Conservation (phyloP, 2,329 filamentous ascomycete species). For the Samsoniella hepiali region DNA sequence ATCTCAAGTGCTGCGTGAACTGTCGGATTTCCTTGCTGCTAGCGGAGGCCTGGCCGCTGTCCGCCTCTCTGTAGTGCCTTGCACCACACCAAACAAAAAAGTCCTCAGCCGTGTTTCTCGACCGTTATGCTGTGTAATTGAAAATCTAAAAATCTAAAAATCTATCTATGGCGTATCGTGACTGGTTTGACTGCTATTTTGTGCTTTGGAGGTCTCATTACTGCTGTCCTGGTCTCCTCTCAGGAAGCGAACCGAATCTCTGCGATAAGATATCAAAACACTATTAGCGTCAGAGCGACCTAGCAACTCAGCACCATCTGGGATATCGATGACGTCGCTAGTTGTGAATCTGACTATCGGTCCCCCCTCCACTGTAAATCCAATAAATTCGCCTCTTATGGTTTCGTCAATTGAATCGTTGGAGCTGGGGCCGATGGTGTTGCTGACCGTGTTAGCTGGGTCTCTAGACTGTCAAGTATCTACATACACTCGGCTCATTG, state of each 20-base stretch:
- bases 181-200: background rate
- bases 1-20: too few species aligned
- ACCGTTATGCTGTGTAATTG: too few species aligned
- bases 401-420: slow-evolving; percentile 35
- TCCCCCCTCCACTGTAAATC: slow-evolving; percentile 44
- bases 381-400: slow-evolving; percentile 38
- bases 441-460: slow-evolving; percentile 26
- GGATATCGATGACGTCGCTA: slow-evolving; percentile 29
- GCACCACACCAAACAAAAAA: too few species aligned
- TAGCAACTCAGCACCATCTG: slow-evolving; percentile 35
- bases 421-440: slow-evolving; percentile 35
- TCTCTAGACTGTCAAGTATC: background rate
- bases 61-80: too few species aligned
- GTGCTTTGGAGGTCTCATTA: slow-evolving; percentile 2
- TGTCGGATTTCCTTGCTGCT: too few species aligned
- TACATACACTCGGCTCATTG: slow-evolving; percentile 45
- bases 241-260: slow-evolving; percentile 34
- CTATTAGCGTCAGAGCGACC: slow-evolving; percentile 34
- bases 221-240: slow-evolving; percentile 19
- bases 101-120: too few species aligned
- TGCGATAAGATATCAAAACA: slow-evolving; percentile 39
- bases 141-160: background rate
- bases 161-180: background rate
- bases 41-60: too few species aligned
- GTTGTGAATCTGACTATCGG: slow-evolving; percentile 45